Percentiles rank a stretch among this genome's conserved stretches.
phyloP scores from a whole-genome alignment of 108 stramenopile genomes.

The Seminavis robusta region DNA sequence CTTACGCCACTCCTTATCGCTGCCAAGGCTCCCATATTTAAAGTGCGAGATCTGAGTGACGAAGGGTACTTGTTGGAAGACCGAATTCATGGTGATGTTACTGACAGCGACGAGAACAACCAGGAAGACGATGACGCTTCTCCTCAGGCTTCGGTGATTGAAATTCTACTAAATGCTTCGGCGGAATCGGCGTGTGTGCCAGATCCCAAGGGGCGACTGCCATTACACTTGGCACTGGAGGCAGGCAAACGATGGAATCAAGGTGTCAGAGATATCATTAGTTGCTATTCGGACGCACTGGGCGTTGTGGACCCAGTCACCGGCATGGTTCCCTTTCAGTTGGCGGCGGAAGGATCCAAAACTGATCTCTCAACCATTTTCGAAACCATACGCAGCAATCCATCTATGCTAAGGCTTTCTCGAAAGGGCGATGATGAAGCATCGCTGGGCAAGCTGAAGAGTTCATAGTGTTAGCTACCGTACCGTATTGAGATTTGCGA shows the following conservation, averaged over 20 bases:
- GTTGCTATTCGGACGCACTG: too few species aligned
- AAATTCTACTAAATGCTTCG: conserved; percentile 28
- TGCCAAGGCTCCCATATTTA: conserved; percentile 42
- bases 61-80: conserved; percentile 47
- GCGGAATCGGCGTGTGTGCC: conserved; percentile 24
- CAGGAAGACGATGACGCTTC: conserved; percentile 10
- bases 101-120: conserved; percentile 20
- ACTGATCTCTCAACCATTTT: conserved; percentile 8
- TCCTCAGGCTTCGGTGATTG: conserved; percentile 18
- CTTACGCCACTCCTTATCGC: conserved; percentile 51
- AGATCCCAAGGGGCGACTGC: conserved; percentile 39
- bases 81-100: conserved; percentile 33
- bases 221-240: conserved; percentile 51
- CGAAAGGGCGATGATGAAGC: too few species aligned
- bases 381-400: too few species aligned
- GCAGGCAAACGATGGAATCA: conserved; percentile 43
- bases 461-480: too few species aligned
- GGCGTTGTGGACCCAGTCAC: too few species aligned
- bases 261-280: conserved; percentile 33
- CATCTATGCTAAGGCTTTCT: too few species aligned
- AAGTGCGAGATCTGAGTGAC: conserved; percentile 56
- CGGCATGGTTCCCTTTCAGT: conserved; percentile 41
- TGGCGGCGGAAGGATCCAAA: conserved; percentile 18
- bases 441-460: too few species aligned
- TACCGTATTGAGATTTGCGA: too few species aligned